Evolutionary conservation across 164 flowering plant species (phyloP), one percentile per base, ranked within the genome.

Genomic region (Echeveria elegans): DNA sequence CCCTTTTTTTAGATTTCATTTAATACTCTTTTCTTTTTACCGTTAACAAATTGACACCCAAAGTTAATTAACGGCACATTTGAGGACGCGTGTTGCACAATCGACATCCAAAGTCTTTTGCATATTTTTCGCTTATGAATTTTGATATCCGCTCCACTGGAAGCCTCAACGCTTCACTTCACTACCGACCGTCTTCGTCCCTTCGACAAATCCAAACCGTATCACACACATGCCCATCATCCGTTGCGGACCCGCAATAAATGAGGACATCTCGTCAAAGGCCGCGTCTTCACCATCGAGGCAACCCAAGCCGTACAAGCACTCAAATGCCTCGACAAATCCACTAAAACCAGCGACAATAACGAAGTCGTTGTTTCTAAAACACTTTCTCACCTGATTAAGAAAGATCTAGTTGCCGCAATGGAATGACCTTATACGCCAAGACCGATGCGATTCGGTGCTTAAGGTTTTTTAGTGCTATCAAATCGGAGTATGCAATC

Each of bases 271-370:
- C 82, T 93, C 16, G 74, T 76, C 41, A 85, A 81, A 62, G 97
- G 97, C 66, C 86, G 97, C 11, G 67, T 77, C 43, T 80, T 90
- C 4, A 81, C 85, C 87, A 79, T 72, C 48, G 98, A 93, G 77
- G 93, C 97, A 34, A 90, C 90, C 76, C 92, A 82, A 63, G 95
- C 93, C 60, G 72, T 89, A 63, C 98, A 90, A 74, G 63, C 89
- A 67, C 89, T 93, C 41, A 93, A 93, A 62, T 84, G 95, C 63
- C 64, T 73, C 0, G n/a, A n/a, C n/a, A n/a, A n/a, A n/a, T n/a
- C n/a, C n/a, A n/a, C n/a, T n/a, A n/a, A n/a, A n/a, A 0, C 23
- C 30, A 12, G 12, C 18, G 32, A 14, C 30, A 11, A 29, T 32
- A 50, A 68, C 70, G 52, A 67, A 67, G 53, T 34, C 67, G 21